Evolutionary conservation across 75 land plant species (phyloP).

Genomic region (Isoetes taiwanensis): DNA sequence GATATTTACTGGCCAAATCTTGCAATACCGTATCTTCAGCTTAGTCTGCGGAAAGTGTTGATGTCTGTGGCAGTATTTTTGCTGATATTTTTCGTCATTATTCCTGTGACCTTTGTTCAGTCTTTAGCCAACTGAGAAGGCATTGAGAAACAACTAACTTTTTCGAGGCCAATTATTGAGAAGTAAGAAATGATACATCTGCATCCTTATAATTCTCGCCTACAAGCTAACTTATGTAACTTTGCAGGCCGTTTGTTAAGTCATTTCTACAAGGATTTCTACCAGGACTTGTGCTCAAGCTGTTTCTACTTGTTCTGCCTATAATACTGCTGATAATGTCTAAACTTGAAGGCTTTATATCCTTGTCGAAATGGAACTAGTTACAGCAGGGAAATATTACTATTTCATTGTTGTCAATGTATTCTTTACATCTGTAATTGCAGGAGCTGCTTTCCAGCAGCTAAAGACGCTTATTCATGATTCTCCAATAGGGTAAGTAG

Average conservation of each 20-base stretch:
- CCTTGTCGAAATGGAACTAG: constrained; percentile 36
- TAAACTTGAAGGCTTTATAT: constrained; percentile 39
- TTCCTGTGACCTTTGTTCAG: constrained; percentile 85
- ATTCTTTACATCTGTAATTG: constrained; percentile 44
- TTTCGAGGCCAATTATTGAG: constrained; percentile 39
- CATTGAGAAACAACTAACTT: constrained; percentile 55
- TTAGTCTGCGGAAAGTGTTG: constrained; percentile 48
- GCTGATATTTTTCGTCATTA: constrained; percentile 80
- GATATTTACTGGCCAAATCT: constrained; percentile 90
- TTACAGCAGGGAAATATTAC: constrained; percentile 44
- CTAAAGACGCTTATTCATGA: constrained; percentile 25
- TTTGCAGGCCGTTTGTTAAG: constrained; percentile 39
- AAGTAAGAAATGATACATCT: constrained; percentile 24
- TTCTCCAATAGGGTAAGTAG: neutral
- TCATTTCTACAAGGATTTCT: constrained; percentile 55
- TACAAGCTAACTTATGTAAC: too few species aligned
- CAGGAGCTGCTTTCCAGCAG: constrained; percentile 48
- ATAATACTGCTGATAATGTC: constrained; percentile 46
- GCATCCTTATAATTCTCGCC: too few species aligned
- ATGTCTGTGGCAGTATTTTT: constrained; percentile 51
- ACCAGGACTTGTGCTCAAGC: constrained; percentile 47
- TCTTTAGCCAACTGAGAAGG: constrained; percentile 88
- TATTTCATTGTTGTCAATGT: constrained; percentile 45
- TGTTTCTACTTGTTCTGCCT: constrained; percentile 41
- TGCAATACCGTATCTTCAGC: constrained; percentile 65